These are phyloP conservation scores for Kwoniella newhampshirensis DNA, from an alignment of 768 basidiomycete genomes.

Conservation along the genomic window DNA sequence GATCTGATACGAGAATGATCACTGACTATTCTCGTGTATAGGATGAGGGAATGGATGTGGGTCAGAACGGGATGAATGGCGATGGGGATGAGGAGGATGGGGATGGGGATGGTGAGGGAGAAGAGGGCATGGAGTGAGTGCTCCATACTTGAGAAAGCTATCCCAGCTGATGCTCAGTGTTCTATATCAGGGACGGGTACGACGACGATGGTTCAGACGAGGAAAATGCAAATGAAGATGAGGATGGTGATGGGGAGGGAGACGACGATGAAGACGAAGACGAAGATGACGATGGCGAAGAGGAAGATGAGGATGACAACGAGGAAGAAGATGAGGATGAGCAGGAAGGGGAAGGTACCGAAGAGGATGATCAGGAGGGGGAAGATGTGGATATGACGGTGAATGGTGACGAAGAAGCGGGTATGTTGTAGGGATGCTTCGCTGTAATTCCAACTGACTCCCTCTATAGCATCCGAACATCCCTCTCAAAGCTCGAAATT, in stretches of 20 bases:
- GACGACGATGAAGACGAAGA: conserved; percentile 48
- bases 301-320: conserved; percentile 18
- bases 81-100: conserved; percentile 57
- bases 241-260: conserved; percentile 54
- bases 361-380: conserved; percentile 46
- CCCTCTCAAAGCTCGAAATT: conserved; percentile 14
- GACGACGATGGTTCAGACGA: conserved; percentile 19
- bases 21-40: conserved; percentile 10
- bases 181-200: conserved; percentile 8
- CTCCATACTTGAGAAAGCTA: background rate
- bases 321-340: conserved; percentile 17
- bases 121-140: conserved; percentile 43
- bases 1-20: no score
- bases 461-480: conserved; percentile 4
- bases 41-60: conserved; percentile 59
- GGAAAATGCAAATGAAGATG: conserved; percentile 7
- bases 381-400: conserved; percentile 28
- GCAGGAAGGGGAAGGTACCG: conserved; percentile 56
- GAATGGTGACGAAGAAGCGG: conserved; percentile 35
- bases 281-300: conserved; percentile 3
- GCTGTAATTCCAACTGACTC: conserved; percentile 17
- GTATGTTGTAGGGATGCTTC: background rate
- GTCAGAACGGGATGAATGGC: conserved; percentile 65
- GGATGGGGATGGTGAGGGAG: conserved; percentile 59
- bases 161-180: background rate